Evolutionary conservation across 345 rosid genomes (phyloP), one percentile per base, ranked within the genome.

Genomic region (Rhizophora apiculata): DNA sequence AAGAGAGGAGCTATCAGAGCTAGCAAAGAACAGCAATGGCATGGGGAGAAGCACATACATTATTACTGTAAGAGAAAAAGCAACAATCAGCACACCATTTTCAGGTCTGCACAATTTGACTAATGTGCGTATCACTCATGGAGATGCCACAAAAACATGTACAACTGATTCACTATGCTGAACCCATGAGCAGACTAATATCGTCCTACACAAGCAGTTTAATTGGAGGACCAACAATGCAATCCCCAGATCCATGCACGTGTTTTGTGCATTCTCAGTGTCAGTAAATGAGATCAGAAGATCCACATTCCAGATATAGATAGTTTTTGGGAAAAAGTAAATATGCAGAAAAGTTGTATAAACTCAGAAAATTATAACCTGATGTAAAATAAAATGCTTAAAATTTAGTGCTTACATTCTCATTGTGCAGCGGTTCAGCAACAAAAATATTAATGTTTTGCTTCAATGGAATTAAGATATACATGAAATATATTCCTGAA

Each of bases 21-120:
- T 90, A 22, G 81, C 84, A 13, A 92, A 90, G 85, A 95, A 92
- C 77, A 95, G 72, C 72, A 95, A 77, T 10, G 98, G 99, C 98
- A 95, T 83, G 0, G 99, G 99, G 77, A 95, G 94, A 48, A 90
- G 82, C 81, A 90, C 98, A 57, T 92, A 95, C 96, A 86, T 90
- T 57, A 95, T 78, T 15, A 89, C 99, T 95, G 91, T 81, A 81
- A 69, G 15, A 65, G 70, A 29, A 52, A 71, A 71, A 10, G 32
- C 11, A 19, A 65, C 19, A 71, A 57, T 67, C 51, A 70, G 32
- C 27, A 37, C 62, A 65, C 48, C n/a, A 27, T 31, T 65, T 64
- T 65, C 9, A 64, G 59, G 69, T 20, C 9, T 18, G 34, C 29
- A 72, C 15, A 43, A 43, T 3, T 43, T 43, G 19, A 43, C 49